phyloP scores from a whole-genome alignment of 306 rosid species.

The Corylus americana region DNA sequence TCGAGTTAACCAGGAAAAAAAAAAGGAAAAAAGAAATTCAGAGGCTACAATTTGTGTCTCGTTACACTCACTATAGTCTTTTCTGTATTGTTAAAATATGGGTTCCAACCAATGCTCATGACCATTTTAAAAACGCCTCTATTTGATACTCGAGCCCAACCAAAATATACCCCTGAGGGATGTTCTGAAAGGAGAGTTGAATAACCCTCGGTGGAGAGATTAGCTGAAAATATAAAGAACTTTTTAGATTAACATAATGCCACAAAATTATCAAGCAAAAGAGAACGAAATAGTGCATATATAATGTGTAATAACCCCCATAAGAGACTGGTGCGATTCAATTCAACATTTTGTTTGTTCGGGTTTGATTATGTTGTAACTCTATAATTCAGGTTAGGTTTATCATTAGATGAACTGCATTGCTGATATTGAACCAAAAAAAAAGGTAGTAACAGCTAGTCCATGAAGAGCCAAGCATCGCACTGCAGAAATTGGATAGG shows the following conservation, averaged over 20 bases:
- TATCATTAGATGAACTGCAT: too few relatives aligned
- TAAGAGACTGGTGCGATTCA: too few relatives aligned
- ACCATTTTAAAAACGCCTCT: constrained; percentile 87
- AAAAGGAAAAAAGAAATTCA: constrained; percentile 19
- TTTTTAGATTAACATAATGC: constrained; percentile 5
- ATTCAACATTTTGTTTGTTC: too few relatives aligned
- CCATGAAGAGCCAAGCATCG: too few relatives aligned
- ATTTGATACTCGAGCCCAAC: constrained; percentile 79
- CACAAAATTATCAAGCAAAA: constrained; percentile 9
- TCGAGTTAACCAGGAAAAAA: constrained; percentile 3
- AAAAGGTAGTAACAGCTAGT: too few relatives aligned
- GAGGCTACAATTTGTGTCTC: constrained; percentile 12
- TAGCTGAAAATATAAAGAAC: constrained; percentile 57
- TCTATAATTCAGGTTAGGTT: too few relatives aligned
- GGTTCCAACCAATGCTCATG: constrained; percentile 97
- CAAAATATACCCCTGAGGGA: constrained; percentile 91
- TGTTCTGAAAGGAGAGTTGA: constrained; percentile 65
- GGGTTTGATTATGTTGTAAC: too few relatives aligned
- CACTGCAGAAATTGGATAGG: too few relatives aligned
- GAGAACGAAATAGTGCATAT: not conserved
- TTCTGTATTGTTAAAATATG: constrained; percentile 79
- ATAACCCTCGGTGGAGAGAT: constrained; percentile 67
- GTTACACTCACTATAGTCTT: constrained; percentile 73
- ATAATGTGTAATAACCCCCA: too few relatives aligned
- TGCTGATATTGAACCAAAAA: too few relatives aligned